Evolutionary conservation across 2,329 filamentous ascomycete genomes (phyloP), one percentile per base, ranked within the genome.

Genomic region (Triangularia setosa): DNA sequence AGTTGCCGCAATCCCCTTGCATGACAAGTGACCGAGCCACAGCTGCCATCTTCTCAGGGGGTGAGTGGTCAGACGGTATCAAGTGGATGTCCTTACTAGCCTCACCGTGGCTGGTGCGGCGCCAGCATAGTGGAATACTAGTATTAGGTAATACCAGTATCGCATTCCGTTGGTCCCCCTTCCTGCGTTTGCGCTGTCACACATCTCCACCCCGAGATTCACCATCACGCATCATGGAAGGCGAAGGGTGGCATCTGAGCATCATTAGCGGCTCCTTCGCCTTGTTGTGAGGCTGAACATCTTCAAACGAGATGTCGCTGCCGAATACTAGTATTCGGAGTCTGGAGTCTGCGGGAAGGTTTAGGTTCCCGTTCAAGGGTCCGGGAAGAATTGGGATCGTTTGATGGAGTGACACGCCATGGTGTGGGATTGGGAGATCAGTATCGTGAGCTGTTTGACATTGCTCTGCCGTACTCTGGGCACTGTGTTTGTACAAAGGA

Each of bases 81-180:
- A 28, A 4, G 8, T 28, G 4, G n/a, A n/a, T 28, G 4, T 28
- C 27, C 27, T 4, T 28, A 33, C 48, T 18, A 53, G 48, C 48
- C 48, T 23, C 48, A 25, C n/a, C 24, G 52, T 55, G 52, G 52
- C 52, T 55, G 21, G 23, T 25, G 52, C 12, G 24, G 21, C 23
- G 16, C 23, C 52, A 55, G 27, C 52, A 27, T 23, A 16, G 16
- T 9, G 24, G 23, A 44, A 60, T 60, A 60, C 58, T 60, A 60
- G 58, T 60, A 60, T 60, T 60, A 60, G 40, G 21, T 60, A 60
- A 59, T 40, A 18, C 52, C 52, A 9, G 4, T 3, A 21, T 48
- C 40, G 35, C 16, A 18, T 44, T 44, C 8, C n/a, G 35, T 44
- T 44, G 30, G 12, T 35, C 16, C 14, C 16, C 4, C n/a, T n/a